Base-by-base conservation (phyloP, 768 basidiomycete genomes). In the Cystobasidiopsis lactophilus region DNA sequence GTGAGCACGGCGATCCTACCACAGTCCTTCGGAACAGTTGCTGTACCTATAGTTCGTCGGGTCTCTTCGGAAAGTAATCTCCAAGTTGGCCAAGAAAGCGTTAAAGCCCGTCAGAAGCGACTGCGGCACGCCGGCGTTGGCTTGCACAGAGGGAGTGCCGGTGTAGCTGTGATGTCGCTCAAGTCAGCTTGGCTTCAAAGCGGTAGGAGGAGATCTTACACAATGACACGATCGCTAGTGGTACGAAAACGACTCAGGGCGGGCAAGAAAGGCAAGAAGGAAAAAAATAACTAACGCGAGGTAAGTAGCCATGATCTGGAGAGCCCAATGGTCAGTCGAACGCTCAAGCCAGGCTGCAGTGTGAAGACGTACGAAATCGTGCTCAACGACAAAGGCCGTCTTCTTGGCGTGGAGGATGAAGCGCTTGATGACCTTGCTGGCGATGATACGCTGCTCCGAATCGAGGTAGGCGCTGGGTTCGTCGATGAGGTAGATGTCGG, bases 231-330 rank as follows among this genome's bases (percentile, higher is more conserved):
- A 66, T 98, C 93, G 39, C n/a, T n/a, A n/a, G n/a, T n/a, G n/a
- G n/a, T n/a, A n/a, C n/a, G n/a, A n/a, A n/a, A n/a, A n/a, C n/a
- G n/a, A n/a, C n/a, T n/a, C n/a, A n/a, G n/a, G n/a, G n/a, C n/a
- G n/a, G n/a, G n/a, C n/a, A n/a, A n/a, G n/a, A n/a, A n/a, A n/a
- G n/a, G n/a, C n/a, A n/a, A n/a, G n/a, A n/a, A n/a, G n/a, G n/a
- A n/a, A n/a, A n/a, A n/a, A n/a, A n/a, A n/a, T n/a, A n/a, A n/a
- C n/a, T n/a, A n/a, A n/a, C n/a, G 93, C 91, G 52, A 98, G 82
- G 68, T 98, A 96, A 2, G 91, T 95, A 7, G 91, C 89, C 91
- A 95, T 95, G 71, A n/a, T n/a, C n/a, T n/a, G n/a, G n/a, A n/a
- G n/a, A 96, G 93, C n/a, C n/a, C n/a, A n/a, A n/a, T n/a, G n/a